Evolutionary conservation across 2,329 filamentous ascomycete species (phyloP).

Genomic region (Sarocladium oryzae): DNA sequence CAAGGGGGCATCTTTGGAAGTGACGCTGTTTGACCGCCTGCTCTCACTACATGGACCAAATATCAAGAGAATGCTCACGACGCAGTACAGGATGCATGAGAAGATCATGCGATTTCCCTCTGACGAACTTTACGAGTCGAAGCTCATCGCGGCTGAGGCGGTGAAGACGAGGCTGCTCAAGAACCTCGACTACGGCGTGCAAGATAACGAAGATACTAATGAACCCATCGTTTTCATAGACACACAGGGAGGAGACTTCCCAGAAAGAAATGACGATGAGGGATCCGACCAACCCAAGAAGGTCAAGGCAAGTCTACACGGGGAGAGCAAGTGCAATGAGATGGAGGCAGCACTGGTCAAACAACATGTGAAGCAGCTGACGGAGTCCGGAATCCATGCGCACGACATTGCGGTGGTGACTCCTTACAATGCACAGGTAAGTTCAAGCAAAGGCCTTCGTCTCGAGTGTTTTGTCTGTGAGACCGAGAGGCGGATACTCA

Average conservation of each 20-base stretch:
- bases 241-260: conserved; percentile 89
- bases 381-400: conserved; percentile 71
- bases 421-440: conserved; percentile 88
- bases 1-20: conserved; percentile 63
- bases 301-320: conserved; percentile 36
- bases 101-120: conserved; percentile 94
- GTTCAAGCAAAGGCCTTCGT: conserved; percentile 10
- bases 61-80: conserved; percentile 93
- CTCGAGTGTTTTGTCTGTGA: conserved; percentile 3
- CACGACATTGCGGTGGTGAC: conserved; percentile 91
- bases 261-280: conserved; percentile 70
- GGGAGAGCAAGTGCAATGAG: conserved; percentile 80
- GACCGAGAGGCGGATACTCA: not conserved
- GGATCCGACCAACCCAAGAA: conserved; percentile 35
- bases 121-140: conserved; percentile 75
- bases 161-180: conserved; percentile 71
- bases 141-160: conserved; percentile 71
- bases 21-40: conserved; percentile 88
- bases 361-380: conserved; percentile 67
- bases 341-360: conserved; percentile 79
- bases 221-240: conserved; percentile 92
- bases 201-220: conserved; percentile 76
- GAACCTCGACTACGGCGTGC: conserved; percentile 70
- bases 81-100: conserved; percentile 97
- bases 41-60: conserved; percentile 70